These are phyloP conservation scores for Herpotrichia juniperi DNA, from an alignment of 2,329 filamentous ascomycete genomes.

Conservation along the genomic window DNA sequence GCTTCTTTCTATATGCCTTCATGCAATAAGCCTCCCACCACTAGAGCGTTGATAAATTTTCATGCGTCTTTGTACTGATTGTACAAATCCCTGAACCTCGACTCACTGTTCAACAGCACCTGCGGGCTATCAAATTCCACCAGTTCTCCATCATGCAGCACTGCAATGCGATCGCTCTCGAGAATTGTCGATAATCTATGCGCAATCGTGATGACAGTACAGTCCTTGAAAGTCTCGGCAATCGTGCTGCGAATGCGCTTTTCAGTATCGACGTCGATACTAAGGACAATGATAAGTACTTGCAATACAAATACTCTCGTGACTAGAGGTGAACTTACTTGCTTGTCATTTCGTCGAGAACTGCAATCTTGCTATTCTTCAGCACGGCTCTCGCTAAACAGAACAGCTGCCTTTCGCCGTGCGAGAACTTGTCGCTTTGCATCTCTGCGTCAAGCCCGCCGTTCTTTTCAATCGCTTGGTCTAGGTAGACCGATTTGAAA, in stretches of 20 bases:
- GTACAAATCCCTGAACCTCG: neutral
- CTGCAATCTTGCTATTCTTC: slow-evolving; percentile 34
- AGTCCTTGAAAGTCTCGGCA: slow-evolving; percentile 19
- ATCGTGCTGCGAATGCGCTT: slow-evolving; percentile 22
- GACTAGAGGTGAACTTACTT: neutral
- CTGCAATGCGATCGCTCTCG: slow-evolving; percentile 29
- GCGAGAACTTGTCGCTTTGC: slow-evolving; percentile 5
- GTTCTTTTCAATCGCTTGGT: slow-evolving; percentile 33
- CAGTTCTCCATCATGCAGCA: slow-evolving; percentile 27
- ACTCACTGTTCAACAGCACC: slow-evolving; percentile 11
- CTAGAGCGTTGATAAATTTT: too few relatives aligned
- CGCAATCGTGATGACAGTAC: slow-evolving; percentile 32
- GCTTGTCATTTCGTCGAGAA: slow-evolving; percentile 22
- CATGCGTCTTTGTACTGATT: too few relatives aligned
- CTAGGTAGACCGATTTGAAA: slow-evolving; percentile 36
- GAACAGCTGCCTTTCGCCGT: slow-evolving; percentile 67
- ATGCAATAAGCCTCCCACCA: too few relatives aligned
- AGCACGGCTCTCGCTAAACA: slow-evolving; percentile 64
- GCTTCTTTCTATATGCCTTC: too few relatives aligned
- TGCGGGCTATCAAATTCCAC: slow-evolving; percentile 27
- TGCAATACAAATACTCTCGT: too few relatives aligned
- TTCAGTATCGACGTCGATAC: slow-evolving; percentile 24
- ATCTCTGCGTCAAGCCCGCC: slow-evolving; percentile 16
- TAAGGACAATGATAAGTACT: too few relatives aligned
- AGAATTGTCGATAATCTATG: slow-evolving; percentile 31